Evolutionary conservation across 306 rosid genomes (phyloP).

Genomic region (Vachellia pachyceras): DNA sequence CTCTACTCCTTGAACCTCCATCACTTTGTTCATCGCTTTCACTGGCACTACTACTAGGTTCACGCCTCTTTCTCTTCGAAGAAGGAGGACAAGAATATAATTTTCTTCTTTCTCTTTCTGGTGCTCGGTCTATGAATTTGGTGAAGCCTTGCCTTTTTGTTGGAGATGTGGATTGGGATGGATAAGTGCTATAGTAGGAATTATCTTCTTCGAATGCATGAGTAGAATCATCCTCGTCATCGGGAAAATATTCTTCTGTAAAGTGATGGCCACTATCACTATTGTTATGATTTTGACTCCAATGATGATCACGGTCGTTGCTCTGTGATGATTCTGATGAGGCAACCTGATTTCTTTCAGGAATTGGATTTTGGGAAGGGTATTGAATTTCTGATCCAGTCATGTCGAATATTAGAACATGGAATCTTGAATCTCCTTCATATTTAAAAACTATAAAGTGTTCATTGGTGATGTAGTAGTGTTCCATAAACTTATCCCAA

Average conservation of each 20-base stretch:
- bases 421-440: conserved; percentile 35
- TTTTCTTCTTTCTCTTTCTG: neutral
- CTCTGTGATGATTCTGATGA: neutral
- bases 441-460: conserved; percentile 38
- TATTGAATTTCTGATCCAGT: conserved; percentile 38
- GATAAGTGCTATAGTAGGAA: neutral
- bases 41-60: neutral
- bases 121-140: neutral
- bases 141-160: conserved; percentile 20
- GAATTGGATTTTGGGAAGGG: conserved; percentile 6
- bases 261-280: neutral
- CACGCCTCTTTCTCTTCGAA: neutral
- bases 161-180: neutral
- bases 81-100: neutral
- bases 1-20: neutral
- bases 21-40: neutral
- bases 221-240: neutral
- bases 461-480: conserved; percentile 15
- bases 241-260: conserved; percentile 2
- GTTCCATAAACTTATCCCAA: conserved; percentile 34
- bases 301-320: neutral
- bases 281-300: neutral
- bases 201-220: neutral
- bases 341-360: too few relatives aligned
- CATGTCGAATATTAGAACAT: conserved; percentile 31